A percentile compares a stretch with the other conserved stretches of the same genome.
phyloP scores from a whole-genome alignment of 495 filamentous ascomycete species.

The Oidiodendron maius region DNA sequence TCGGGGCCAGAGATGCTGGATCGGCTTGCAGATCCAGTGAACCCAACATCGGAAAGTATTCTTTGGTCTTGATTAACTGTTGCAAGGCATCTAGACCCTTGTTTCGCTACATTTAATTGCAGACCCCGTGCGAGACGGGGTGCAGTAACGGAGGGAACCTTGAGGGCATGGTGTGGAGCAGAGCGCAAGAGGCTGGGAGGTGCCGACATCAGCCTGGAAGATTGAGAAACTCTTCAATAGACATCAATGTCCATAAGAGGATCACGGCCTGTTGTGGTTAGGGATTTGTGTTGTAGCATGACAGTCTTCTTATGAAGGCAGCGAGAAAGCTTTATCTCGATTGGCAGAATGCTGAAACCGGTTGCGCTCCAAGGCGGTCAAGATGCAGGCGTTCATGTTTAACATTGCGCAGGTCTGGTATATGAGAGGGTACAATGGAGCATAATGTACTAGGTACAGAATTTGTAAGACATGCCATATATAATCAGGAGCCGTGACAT shows the following conservation, averaged over 20 bases:
- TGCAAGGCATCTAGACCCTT: slow-evolving; percentile 14
- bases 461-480: too few relatives aligned
- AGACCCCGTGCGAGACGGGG: slow-evolving; percentile 2
- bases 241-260: slow-evolving; percentile 11
- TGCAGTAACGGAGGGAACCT: slow-evolving; percentile 2
- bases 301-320: too few relatives aligned
- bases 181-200: slow-evolving; percentile 16
- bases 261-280: too few relatives aligned
- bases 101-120: not conserved
- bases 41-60: slow-evolving; percentile 19
- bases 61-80: slow-evolving; percentile 16
- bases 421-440: too few relatives aligned
- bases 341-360: not conserved
- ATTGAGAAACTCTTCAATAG: slow-evolving; percentile 7
- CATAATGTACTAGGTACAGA: too few relatives aligned
- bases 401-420: too few relatives aligned
- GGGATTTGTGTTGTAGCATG: not conserved
- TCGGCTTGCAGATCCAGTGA: slow-evolving; percentile 17
- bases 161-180: slow-evolving; percentile 14
- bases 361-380: not conserved
- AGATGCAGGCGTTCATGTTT: not conserved
- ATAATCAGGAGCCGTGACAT: too few relatives aligned
- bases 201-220: slow-evolving; percentile 21
- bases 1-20: slow-evolving; percentile 7
- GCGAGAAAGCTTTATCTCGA: not conserved